Evolutionary conservation across 331 rosid species (phyloP).

Genomic region (Pyracantha coccinea): DNA sequence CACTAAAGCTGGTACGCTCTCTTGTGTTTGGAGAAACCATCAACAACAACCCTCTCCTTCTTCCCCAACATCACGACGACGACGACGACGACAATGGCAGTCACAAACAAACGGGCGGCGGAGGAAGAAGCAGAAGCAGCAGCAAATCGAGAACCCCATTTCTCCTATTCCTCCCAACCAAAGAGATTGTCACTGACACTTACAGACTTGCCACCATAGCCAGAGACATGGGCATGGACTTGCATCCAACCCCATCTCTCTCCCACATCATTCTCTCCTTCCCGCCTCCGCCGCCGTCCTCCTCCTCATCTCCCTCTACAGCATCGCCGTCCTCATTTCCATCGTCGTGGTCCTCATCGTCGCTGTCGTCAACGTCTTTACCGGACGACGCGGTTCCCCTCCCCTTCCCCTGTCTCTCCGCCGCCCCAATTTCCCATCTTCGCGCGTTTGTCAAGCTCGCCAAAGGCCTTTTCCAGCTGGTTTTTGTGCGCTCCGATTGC

Average conservation of each 20-base stretch:
- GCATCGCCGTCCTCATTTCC: constrained; percentile 24
- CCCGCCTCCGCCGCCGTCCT: constrained; percentile 15
- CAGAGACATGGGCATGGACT: constrained; percentile 49
- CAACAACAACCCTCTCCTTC: constrained; percentile 31
- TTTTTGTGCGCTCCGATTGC: constrained; percentile 28
- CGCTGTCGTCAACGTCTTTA: constrained; percentile 19
- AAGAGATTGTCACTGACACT: constrained; percentile 44
- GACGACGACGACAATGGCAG: not conserved
- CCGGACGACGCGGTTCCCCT: constrained; percentile 48
- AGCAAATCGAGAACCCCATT: constrained; percentile 26
- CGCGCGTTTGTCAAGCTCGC: constrained; percentile 40
- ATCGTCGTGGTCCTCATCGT: constrained; percentile 26
- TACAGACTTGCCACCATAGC: constrained; percentile 56
- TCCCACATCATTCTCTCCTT: constrained; percentile 55
- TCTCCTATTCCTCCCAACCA: constrained; percentile 50
- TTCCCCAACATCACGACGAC: not conserved
- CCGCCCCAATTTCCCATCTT: constrained; percentile 43
- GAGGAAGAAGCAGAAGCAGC: not conserved
- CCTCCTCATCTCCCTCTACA: constrained; percentile 18
- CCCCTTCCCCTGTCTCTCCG: constrained; percentile 46
- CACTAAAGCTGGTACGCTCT: constrained; percentile 63
- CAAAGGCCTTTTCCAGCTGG: constrained; percentile 51
- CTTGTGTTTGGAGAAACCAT: constrained; percentile 47
- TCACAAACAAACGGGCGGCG: not conserved
- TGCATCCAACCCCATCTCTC: constrained; percentile 55